Conservation (phyloP, 1,284 basidiomycete species). For the Heterobasidion irregulare region DNA sequence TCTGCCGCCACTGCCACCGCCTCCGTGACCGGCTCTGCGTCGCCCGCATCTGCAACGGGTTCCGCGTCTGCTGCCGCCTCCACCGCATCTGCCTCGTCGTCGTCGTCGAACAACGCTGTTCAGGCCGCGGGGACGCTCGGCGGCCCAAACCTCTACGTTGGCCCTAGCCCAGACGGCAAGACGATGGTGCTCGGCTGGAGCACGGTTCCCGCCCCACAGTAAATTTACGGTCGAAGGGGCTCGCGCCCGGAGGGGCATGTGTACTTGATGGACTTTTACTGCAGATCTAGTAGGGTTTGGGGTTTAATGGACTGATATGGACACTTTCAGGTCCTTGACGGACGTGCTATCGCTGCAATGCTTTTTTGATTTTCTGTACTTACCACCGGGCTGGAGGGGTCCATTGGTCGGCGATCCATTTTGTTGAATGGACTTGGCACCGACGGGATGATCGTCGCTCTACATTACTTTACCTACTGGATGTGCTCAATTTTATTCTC, state of each 20-base stretch:
- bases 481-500: not conserved
- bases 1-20: constrained; percentile 12
- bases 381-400: too few relatives aligned
- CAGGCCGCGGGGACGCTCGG: constrained; percentile 15
- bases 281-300: not conserved
- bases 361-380: too few relatives aligned
- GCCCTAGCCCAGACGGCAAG: constrained; percentile 30
- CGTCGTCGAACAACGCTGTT: constrained; percentile 6
- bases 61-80: constrained; percentile 1
- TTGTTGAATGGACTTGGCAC: too few relatives aligned
- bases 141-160: constrained; percentile 31
- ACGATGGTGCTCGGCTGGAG: constrained; percentile 18
- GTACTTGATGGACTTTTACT: not conserved
- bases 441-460: not conserved
- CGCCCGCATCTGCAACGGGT: not conserved
- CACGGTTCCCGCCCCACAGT: not conserved
- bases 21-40: constrained; percentile 8
- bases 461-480: not conserved
- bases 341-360: not conserved
- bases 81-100: constrained; percentile 1
- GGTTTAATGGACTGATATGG: not conserved
- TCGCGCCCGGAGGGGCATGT: too few relatives aligned
- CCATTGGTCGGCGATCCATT: too few relatives aligned
- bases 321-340: not conserved
- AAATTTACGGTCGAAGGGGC: not conserved